Evolutionary conservation across 2,329 filamentous ascomycete genomes (phyloP), one percentile per base, ranked within the genome.

Genomic region (Dothidotthia symphoricarpi): DNA sequence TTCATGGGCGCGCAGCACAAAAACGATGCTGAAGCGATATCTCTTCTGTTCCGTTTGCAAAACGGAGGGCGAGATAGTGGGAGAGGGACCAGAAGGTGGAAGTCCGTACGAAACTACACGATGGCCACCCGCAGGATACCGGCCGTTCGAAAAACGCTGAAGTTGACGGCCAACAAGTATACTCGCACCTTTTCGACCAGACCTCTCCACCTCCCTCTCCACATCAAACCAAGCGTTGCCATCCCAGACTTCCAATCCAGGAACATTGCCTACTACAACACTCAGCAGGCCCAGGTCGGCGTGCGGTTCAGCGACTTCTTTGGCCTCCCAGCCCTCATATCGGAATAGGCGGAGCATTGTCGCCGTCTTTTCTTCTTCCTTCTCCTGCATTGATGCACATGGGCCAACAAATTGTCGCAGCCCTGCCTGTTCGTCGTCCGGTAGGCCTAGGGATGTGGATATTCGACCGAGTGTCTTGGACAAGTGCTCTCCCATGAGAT

Each of bases 281-380:
- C 53, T 59, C 13, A 68, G 32, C 3, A 68, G 31, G 0, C 65
- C 65, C 4, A 68, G 39, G 50, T 68, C 65, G 1, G 55, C 51
- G 40, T 68, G 65, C 6, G 64, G 51, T 34, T 68, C 64, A 3
- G 64, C 63, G 8, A 68, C 63, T 6, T 62, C 47, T 27, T 66
- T 68, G 1, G 41, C 44, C 4, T 61, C 56, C 55, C 57, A 60
- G 1, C 56, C 57, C 17, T 67, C 64, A 28, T 68, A 68, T 25
- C 63, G 36, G 29, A 68, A 68, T 1, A 68, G 38, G 3, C 64
- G 40, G 13, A 68, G 25, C 64, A 68, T 67, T 1, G 61, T 66
- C 13, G 59, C 57, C 3, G 60, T 64, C 34, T 59, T 63, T 0
- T 49, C 38, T 2, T 36, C 40, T 13, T 63, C 54, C 3, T 19